phyloP scores from a whole-genome alignment of 331 rosid species.

The Ulmus americana region DNA sequence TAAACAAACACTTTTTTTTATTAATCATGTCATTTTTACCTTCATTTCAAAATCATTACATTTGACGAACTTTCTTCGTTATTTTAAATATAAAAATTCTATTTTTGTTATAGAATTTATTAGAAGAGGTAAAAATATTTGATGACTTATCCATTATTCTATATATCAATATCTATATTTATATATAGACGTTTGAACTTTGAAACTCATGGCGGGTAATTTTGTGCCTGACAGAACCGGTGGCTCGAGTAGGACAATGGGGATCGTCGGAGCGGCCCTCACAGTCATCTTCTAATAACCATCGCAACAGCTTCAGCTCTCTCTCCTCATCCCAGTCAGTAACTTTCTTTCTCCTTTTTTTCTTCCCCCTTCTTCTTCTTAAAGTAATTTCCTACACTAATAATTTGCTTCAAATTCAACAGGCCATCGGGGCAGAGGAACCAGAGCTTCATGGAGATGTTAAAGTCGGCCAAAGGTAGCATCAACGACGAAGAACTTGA shows the following conservation, averaged over 20 bases:
- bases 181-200: too few relatives aligned
- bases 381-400: background rate
- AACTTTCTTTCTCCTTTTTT: constrained; percentile 5
- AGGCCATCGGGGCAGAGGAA: constrained; percentile 75
- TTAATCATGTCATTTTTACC: too few relatives aligned
- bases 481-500: constrained; percentile 63
- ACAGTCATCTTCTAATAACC: constrained; percentile 64
- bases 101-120: too few relatives aligned
- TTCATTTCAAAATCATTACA: too few relatives aligned
- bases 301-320: constrained; percentile 59
- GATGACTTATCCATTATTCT: too few relatives aligned
- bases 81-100: too few relatives aligned
- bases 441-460: constrained; percentile 82
- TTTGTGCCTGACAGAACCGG: constrained; percentile 33
- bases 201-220: constrained; percentile 1
- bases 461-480: constrained; percentile 60
- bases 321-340: constrained; percentile 76
- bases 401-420: constrained; percentile 8
- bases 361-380: background rate
- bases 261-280: constrained; percentile 60
- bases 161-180: too few relatives aligned
- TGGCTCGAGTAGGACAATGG: constrained; percentile 61
- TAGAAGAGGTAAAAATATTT: too few relatives aligned
- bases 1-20: too few relatives aligned
- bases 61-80: too few relatives aligned